Percentiles rank a stretch among this genome's conserved stretches.
These are phyloP conservation scores for Noccaea caerulescens DNA, from an alignment of 345 rosid species.

Conservation along the genomic window DNA sequence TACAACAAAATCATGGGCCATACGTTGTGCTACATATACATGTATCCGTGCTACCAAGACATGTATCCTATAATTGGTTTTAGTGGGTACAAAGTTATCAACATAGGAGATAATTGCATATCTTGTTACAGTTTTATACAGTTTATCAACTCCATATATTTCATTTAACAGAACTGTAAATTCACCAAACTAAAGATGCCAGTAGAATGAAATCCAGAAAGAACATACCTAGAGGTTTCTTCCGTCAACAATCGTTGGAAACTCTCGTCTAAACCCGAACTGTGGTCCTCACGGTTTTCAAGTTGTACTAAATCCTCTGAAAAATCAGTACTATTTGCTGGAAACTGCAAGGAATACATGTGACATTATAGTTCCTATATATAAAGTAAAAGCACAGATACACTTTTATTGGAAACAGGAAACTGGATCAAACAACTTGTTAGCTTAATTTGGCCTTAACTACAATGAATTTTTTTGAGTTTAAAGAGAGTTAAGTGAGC, in stretches of 20 bases:
- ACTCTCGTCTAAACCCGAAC: constrained; percentile 56
- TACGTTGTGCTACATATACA: constrained; percentile 27
- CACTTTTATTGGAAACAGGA: constrained; percentile 9
- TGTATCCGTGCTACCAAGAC: constrained; percentile 19
- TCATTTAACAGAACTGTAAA: neutral
- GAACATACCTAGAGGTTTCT: constrained; percentile 63
- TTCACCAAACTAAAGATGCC: constrained; percentile 15
- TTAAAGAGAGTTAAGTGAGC: constrained; percentile 25
- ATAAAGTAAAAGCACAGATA: constrained; percentile 12
- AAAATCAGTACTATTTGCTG: constrained; percentile 60
- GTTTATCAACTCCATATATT: constrained; percentile 9
- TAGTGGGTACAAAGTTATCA: constrained; percentile 19
- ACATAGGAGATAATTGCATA: constrained; percentile 18
- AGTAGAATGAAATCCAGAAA: constrained; percentile 20
- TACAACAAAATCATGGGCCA: constrained; percentile 22
- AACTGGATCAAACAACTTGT: constrained; percentile 19
- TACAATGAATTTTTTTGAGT: constrained; percentile 16
- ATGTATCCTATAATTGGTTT: constrained; percentile 18
- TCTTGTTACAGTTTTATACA: constrained; percentile 9
- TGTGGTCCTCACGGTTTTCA: constrained; percentile 65
- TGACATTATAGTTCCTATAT: constrained; percentile 17
- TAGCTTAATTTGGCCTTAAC: constrained; percentile 17
- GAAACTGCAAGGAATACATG: constrained; percentile 70
- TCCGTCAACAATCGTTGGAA: constrained; percentile 63
- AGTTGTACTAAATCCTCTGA: constrained; percentile 58